Percentiles rank a stretch among this genome's conserved stretches.
Conservation (phyloP, 2,329 filamentous ascomycete species). For the Eutypa lata region DNA sequence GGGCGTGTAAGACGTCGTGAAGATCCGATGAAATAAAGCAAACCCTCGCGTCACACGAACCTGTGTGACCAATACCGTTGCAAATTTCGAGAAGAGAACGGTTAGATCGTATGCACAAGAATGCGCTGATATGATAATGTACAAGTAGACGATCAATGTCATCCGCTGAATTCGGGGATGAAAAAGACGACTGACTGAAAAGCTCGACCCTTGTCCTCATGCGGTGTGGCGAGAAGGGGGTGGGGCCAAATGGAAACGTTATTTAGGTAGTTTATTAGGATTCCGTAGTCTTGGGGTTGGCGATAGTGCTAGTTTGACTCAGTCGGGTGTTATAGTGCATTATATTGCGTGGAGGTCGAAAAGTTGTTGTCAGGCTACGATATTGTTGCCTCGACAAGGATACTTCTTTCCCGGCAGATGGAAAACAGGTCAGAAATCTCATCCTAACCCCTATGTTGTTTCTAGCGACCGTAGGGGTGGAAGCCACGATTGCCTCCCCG, state of each 20-base stretch:
- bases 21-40: too few relatives aligned
- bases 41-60: too few relatives aligned
- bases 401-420: constrained; percentile 4
- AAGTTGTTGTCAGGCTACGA: background rate
- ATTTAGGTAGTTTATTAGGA: too few relatives aligned
- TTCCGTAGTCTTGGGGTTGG: too few relatives aligned
- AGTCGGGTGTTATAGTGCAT: background rate
- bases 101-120: constrained; percentile 3
- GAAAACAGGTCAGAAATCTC: background rate
- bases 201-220: background rate
- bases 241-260: background rate
- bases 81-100: background rate
- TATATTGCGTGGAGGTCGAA: background rate
- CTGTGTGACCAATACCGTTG: too few relatives aligned
- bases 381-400: background rate
- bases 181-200: background rate
- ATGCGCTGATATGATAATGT: constrained; percentile 5
- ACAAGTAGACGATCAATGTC: constrained; percentile 10
- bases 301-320: too few relatives aligned
- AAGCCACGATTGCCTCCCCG: constrained; percentile 71
- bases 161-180: constrained; percentile 4
- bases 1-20: too few relatives aligned
- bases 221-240: background rate
- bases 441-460: constrained; percentile 1
- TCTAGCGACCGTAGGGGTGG: constrained; percentile 64